Evolutionary conservation across 176 grass and related monocot genomes (phyloP).

Genomic region (Oryza meridionalis): DNA sequence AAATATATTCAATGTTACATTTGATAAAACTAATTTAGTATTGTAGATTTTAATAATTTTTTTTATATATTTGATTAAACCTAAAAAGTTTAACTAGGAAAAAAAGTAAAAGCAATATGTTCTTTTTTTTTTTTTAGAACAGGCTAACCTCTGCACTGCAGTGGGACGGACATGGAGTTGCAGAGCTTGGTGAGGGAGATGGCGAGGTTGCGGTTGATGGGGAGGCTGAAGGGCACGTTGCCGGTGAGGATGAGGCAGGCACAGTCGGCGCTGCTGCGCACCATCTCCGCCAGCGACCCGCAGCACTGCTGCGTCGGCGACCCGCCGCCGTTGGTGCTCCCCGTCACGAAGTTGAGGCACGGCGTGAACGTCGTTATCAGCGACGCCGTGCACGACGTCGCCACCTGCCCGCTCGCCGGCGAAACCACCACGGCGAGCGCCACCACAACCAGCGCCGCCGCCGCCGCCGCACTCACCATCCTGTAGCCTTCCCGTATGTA

Average conservation of each 20-base stretch:
- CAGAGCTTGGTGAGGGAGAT: constrained; percentile 73
- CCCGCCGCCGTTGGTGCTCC: constrained; percentile 90
- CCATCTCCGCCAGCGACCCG: constrained; percentile 52
- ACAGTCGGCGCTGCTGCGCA: constrained; percentile 57
- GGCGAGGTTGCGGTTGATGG: constrained; percentile 83
- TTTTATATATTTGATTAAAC: no score
- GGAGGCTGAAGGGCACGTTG: constrained; percentile 87
- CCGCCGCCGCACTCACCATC: not conserved
- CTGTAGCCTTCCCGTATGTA: not conserved
- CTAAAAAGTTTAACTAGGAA: no score
- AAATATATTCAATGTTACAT: no score
- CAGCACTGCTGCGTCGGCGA: constrained; percentile 81
- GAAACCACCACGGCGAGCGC: not conserved
- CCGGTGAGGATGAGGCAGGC: constrained; percentile 79
- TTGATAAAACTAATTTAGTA: no score
- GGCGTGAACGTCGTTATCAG: constrained; percentile 80
- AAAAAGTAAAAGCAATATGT: no score
- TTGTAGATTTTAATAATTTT: no score
- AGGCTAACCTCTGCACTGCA: constrained; percentile 74
- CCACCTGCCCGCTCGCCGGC: constrained; percentile 56
- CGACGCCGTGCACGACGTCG: constrained; percentile 64
- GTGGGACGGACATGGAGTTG: constrained; percentile 63
- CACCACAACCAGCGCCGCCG: not conserved
- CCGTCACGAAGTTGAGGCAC: constrained; percentile 88
- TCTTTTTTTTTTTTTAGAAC: not conserved